Base-by-base conservation (phyloP, 768 basidiomycete genomes). In the Rhodotorula toruloides region DNA sequence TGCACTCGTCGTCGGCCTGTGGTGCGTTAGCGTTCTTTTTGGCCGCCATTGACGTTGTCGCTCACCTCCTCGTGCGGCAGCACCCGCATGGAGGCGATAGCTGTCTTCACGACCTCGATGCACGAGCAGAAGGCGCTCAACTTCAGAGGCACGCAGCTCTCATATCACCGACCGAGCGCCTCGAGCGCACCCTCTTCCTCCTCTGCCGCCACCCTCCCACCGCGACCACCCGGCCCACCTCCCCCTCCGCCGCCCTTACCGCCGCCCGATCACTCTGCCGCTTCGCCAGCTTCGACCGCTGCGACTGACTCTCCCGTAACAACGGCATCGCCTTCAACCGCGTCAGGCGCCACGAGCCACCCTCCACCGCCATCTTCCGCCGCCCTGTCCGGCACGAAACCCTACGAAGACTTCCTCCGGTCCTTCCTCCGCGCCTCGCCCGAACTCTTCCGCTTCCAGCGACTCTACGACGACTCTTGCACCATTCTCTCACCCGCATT, bases 41-140 rank as follows among this genome's bases (percentile, higher is more conserved):
- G 34, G 43, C 27, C 13, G 19, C 19, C 2, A 21, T 10, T 19
- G 27, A 13, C 4, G 32, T 13, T 14, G 3, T 21, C 14, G 16
- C 54, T 47, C 22, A 53, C 31, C 11, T n/a, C 2, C 22, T 8
- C 49, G 0, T 22, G 2, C 21, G 17, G 17, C 50, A 67, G 61
- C 27, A 12, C 53, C 0, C 39, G 65, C 2, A 64, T 71, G 62
- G 70, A 71, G 34, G 65, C 70, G 27, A 44, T 66, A n/a, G 57
- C 63, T 7, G 54, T 63, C 21, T 52, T 57, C 46, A 63, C 59
- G 16, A 40, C 63, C 21, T 60, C 62, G 50, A 67, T 61, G 63
- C 65, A 71, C 54, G 70, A 71, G 56, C 70, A 71, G 31, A 71
- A 71, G 40, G 55, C 49, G 40, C 54, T 67, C 47, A 52, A 58